Percentiles rank a stretch among this genome's conserved stretches.
phyloP scores from a whole-genome alignment of 768 basidiomycete genomes.

The Favolaschia claudopus region DNA sequence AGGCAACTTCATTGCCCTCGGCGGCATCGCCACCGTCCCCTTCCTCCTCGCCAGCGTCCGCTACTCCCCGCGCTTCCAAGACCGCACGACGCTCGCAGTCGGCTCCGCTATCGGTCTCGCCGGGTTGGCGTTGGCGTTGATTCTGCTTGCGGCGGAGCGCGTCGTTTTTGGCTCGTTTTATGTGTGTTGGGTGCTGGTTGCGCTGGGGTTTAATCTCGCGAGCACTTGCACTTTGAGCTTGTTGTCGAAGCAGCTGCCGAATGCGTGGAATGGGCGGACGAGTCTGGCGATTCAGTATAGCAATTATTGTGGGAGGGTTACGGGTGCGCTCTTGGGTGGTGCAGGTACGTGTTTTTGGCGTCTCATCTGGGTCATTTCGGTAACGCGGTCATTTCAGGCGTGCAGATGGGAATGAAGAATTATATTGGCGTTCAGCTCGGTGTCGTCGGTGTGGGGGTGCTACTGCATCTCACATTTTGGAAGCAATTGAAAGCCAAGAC shows the following conservation, averaged over 20 bases:
- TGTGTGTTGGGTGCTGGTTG: constrained; percentile 47
- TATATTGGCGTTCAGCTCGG: neutral
- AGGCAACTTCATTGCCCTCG: constrained; percentile 74
- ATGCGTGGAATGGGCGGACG: constrained; percentile 49
- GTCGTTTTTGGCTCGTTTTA: constrained; percentile 45
- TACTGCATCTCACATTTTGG: neutral
- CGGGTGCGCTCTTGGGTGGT: constrained; percentile 60
- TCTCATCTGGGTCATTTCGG: no score
- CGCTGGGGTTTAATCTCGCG: constrained; percentile 61
- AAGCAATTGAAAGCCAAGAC: constrained; percentile 2
- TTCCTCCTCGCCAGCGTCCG: constrained; percentile 69
- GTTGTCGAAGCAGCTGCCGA: constrained; percentile 59
- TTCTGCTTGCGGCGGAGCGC: constrained; percentile 37
- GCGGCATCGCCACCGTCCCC: constrained; percentile 66
- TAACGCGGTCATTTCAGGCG: no score
- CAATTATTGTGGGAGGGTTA: constrained; percentile 52
- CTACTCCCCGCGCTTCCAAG: constrained; percentile 63
- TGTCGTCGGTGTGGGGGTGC: neutral
- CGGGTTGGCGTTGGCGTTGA: constrained; percentile 48
- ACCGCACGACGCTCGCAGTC: constrained; percentile 62
- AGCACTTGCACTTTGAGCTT: constrained; percentile 58
- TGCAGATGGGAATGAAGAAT: constrained; percentile 1
- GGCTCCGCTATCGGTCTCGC: constrained; percentile 49
- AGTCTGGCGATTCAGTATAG: constrained; percentile 56
- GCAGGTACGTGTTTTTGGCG: no score